Evolutionary conservation across 768 basidiomycete species (phyloP).

Genomic region (Suillus hirtellus): DNA sequence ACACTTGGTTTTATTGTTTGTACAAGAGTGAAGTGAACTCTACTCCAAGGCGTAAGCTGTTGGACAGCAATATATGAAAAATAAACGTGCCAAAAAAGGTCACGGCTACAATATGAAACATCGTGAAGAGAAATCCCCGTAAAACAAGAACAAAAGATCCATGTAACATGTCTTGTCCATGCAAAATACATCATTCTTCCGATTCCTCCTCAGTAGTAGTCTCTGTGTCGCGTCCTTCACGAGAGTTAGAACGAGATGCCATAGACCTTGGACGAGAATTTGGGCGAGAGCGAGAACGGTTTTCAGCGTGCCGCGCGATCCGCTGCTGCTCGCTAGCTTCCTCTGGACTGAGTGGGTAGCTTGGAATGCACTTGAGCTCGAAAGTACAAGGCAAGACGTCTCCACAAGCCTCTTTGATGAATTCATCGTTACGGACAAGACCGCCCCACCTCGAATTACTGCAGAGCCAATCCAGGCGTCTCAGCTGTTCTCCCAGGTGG

Average conservation of each 20-base stretch:
- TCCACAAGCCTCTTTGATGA: conserved; percentile 46
- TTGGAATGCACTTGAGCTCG: conserved; percentile 51
- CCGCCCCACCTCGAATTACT: conserved; percentile 65
- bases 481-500: conserved; percentile 58
- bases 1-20: background rate
- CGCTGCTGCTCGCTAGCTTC: conserved; percentile 51
- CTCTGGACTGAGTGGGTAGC: conserved; percentile 47
- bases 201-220: conserved; percentile 13
- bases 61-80: conserved; percentile 2
- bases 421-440: conserved; percentile 44
- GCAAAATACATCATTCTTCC: background rate
- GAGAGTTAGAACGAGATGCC: background rate
- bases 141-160: background rate
- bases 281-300: conserved; percentile 13
- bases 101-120: background rate
- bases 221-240: conserved; percentile 7
- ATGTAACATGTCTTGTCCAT: background rate
- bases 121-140: background rate
- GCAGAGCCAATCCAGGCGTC: conserved; percentile 67
- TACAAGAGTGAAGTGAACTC: background rate
- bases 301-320: conserved; percentile 18
- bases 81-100: background rate
- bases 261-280: conserved; percentile 10
- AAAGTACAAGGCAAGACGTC: conserved; percentile 59
- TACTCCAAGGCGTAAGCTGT: background rate